Evolutionary conservation across 73 alveolate species (phyloP), one percentile per base, ranked within the genome.

Genomic region (Stentor roeselii): DNA sequence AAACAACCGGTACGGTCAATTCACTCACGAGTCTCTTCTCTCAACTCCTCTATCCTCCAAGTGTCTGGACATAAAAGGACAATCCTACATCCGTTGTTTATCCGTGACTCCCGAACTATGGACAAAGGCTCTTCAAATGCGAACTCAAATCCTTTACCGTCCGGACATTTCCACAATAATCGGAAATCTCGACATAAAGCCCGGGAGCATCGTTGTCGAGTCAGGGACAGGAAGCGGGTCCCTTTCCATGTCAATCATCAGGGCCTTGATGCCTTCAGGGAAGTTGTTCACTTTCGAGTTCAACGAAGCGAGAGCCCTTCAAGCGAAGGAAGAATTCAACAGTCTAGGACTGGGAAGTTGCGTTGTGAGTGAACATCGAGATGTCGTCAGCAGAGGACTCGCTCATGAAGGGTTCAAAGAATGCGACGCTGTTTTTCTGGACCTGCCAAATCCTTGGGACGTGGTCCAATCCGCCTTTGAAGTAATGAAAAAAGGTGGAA

Each of bases 161-260:
- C 98, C 99, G 35, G 99, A 97, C 86, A 97, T 97, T 40, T 96
- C 99, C n/a, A 86, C 89, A 90, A 93, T 97, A 36, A 86, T 97
- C 32, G 86, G 84, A 15, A 78, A 82, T 75, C 84, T 92, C 39
- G 89, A 88, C 37, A 82, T 94, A 30, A 84, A 82, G 36, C 95
- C 95, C 15, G 98, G 98, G 40, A 32, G 84, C 32, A 75, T 42
- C 14, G 96, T 94, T 1, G 88, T 90, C 75, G 99, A 97, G 86
- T 90, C 96, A 78, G 99, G 99, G 14, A 97, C 99, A n/a, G 99
- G 99, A 3, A 93, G 98, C 85, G 99, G 98, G 4, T 89, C 97
- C 82, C 90, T 97, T 4, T 88, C 98, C 50, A 92, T 92, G 3
- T 87, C 96, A 76, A 88, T 97, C 84, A 92, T 96, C 36, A 86